Conservation (phyloP, 2,329 filamentous ascomycete genomes). For the Diaporthe sp. region DNA sequence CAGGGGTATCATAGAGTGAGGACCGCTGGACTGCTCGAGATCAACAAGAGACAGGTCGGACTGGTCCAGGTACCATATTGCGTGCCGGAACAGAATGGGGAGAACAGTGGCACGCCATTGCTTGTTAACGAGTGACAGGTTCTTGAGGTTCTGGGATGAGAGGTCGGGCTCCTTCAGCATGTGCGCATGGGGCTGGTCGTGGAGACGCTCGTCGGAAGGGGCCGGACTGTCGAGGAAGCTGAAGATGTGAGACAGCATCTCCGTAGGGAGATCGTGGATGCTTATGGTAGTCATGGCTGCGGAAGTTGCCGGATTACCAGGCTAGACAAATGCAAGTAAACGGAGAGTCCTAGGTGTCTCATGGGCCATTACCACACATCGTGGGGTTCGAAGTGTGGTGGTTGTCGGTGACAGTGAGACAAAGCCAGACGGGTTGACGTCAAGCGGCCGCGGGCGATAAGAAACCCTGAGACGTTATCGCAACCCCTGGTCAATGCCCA, state of each 20-base stretch:
- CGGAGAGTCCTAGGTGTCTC: neutral
- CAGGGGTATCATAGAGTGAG: conserved; percentile 51
- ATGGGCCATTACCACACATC: neutral
- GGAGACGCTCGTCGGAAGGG: conserved; percentile 63
- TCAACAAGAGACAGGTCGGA: conserved; percentile 48
- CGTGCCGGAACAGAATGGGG: conserved; percentile 71
- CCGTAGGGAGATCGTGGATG: conserved; percentile 67
- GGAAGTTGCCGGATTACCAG: neutral
- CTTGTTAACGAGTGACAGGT: conserved; percentile 66
- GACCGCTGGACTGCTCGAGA: conserved; percentile 42
- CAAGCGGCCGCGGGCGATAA: conserved; percentile 2
- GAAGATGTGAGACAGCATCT: conserved; percentile 72
- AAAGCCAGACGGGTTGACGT: conserved; percentile 17
- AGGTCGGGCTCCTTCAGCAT: conserved; percentile 48
- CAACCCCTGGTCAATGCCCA: conserved; percentile 1
- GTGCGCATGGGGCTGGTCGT: conserved; percentile 62
- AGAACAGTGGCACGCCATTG: conserved; percentile 66
- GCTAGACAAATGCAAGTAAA: conserved; percentile 12
- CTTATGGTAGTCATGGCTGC: neutral
- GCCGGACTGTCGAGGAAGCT: conserved; percentile 64
- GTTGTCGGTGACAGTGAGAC: neutral
- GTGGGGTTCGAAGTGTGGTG: neutral
- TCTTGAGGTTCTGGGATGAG: conserved; percentile 65
- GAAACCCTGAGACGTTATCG: conserved; percentile 22
- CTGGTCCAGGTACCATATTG: conserved; percentile 57